Conservation (phyloP, 225 moss, liverwort and hornwort species). For the Thuidium tamariscinum region DNA sequence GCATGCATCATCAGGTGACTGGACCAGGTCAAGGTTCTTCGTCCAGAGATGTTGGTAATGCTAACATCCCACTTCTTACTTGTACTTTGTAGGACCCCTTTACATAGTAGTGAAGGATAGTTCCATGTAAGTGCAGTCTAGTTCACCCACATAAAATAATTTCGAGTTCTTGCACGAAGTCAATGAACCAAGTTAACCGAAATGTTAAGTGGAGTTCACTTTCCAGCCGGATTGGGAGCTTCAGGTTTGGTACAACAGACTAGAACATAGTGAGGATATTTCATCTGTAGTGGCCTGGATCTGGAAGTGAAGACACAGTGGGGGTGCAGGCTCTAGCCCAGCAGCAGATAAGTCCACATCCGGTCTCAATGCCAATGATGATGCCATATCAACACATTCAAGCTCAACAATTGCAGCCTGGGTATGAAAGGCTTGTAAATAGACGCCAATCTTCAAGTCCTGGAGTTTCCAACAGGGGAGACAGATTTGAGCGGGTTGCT, state of each 20-base stretch:
- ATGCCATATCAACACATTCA: slow-evolving; percentile 36
- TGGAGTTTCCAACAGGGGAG: slow-evolving; percentile 38
- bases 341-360: slow-evolving; percentile 36
- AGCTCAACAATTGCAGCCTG: slow-evolving; percentile 27
- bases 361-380: slow-evolving; percentile 16
- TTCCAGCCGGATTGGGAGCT: background rate
- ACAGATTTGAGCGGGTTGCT: slow-evolving; percentile 21
- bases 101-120: background rate
- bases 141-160: background rate
- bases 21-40: slow-evolving; percentile 21
- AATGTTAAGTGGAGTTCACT: background rate
- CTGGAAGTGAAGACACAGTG: slow-evolving; percentile 40
- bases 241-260: background rate
- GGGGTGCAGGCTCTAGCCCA: slow-evolving; percentile 45
- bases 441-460: slow-evolving; percentile 37
- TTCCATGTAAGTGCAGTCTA: background rate
- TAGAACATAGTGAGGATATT: background rate
- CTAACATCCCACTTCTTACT: slow-evolving; percentile 15
- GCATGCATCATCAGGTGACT: slow-evolving; percentile 24
- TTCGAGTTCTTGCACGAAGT: background rate
- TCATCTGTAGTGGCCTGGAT: slow-evolving; percentile 16
- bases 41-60: slow-evolving; percentile 29
- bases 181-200: background rate
- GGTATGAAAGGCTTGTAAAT: slow-evolving; percentile 34
- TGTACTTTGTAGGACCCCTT: slow-evolving; percentile 16